A percentile compares a stretch with the other conserved stretches of the same genome.
Conservation (phyloP, 2,329 filamentous ascomycete species). For the Monosporascus sp. region DNA sequence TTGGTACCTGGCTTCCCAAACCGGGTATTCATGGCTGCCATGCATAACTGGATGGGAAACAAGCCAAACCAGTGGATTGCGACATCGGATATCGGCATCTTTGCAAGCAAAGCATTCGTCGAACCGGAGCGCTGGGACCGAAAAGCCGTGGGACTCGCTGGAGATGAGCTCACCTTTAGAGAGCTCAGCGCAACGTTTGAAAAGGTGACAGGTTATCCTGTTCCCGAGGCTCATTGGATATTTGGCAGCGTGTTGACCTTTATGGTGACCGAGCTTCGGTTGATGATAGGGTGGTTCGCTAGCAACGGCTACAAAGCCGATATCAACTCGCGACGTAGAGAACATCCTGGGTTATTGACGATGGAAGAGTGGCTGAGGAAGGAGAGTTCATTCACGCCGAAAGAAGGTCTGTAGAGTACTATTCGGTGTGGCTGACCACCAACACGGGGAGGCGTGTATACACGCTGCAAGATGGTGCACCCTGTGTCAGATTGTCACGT, state of each 20-base stretch:
- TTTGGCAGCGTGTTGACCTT: slow-evolving; percentile 27
- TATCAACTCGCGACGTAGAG: slow-evolving; percentile 21
- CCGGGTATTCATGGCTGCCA: slow-evolving; percentile 31
- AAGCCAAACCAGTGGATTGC: slow-evolving; percentile 38
- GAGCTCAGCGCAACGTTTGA: slow-evolving; percentile 24
- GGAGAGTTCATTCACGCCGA: slow-evolving; percentile 18
- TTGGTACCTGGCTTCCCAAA: slow-evolving; percentile 28
- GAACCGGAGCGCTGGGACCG: slow-evolving; percentile 31
- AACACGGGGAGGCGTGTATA: too few relatives aligned
- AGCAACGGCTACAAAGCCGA: slow-evolving; percentile 30
- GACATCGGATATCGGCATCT: slow-evolving; percentile 39
- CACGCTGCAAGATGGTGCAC: too few relatives aligned
- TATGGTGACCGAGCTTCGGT: slow-evolving; percentile 23
- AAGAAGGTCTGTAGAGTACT: too few relatives aligned
- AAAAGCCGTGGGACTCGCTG: slow-evolving; percentile 36
- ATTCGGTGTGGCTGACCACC: too few relatives aligned
- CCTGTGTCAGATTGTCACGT: too few relatives aligned
- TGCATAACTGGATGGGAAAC: slow-evolving; percentile 25
- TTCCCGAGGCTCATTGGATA: slow-evolving; percentile 23
- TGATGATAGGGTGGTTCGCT: slow-evolving; percentile 33
- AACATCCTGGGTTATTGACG: slow-evolving; percentile 26
- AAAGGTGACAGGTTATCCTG: slow-evolving; percentile 21
- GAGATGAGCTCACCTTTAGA: slow-evolving; percentile 38
- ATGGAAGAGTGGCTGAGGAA: slow-evolving; percentile 28
- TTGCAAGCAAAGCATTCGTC: slow-evolving; percentile 38